Conservation (phyloP, 2,329 filamentous ascomycete species). For the Fusarium luffae region DNA sequence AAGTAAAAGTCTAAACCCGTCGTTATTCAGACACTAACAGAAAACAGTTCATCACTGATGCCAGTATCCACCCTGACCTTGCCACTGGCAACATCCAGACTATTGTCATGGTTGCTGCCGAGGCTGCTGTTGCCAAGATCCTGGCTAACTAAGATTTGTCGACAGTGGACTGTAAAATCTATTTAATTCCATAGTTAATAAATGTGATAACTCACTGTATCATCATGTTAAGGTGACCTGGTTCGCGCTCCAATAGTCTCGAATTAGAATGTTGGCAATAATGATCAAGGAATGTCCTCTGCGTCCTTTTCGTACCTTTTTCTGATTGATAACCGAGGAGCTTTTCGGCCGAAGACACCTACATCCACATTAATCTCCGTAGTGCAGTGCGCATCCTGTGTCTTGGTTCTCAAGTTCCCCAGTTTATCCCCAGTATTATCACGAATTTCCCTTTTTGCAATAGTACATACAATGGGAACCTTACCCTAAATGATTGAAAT, state of each 20-base stretch:
- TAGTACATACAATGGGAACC: neutral
- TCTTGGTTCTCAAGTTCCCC: neutral
- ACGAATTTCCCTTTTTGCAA: neutral
- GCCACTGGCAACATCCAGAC: constrained; percentile 74
- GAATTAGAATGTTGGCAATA: neutral
- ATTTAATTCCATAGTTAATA: neutral
- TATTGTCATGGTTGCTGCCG: constrained; percentile 71
- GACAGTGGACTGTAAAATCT: neutral
- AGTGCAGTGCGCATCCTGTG: neutral
- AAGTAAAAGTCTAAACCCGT: neutral
- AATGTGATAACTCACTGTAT: neutral
- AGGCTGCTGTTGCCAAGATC: constrained; percentile 62
- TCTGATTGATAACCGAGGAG: neutral
- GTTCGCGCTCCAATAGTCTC: neutral
- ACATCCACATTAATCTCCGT: neutral
- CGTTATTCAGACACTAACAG: neutral
- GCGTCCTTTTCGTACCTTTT: neutral
- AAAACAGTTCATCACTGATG: constrained; percentile 68
- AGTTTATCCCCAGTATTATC: neutral
- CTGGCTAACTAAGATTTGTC: neutral
- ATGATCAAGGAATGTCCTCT: neutral
- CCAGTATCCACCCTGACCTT: constrained; percentile 74
- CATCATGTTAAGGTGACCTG: neutral
- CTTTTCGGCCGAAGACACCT: neutral
- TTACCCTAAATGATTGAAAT: neutral